phyloP scores from a whole-genome alignment of 169 alveolate species.

The Plasmodium vinckei region DNA sequence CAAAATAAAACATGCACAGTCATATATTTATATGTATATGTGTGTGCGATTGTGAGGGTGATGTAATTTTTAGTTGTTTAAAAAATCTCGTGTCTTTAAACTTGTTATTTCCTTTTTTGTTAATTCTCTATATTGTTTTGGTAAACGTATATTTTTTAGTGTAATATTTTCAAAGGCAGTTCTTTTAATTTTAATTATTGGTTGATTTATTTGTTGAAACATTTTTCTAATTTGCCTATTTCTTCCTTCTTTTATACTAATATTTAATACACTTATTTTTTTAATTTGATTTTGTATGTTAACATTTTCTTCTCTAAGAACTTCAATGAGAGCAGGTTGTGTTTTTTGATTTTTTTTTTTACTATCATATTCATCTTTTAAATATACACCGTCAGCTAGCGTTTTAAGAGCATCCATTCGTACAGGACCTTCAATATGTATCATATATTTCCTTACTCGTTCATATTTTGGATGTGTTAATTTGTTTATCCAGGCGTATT shows the following conservation, averaged over 20 bases:
- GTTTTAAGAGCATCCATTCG: constrained; percentile 55
- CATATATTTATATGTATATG: neutral
- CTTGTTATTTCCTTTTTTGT: constrained; percentile 31
- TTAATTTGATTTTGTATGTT: constrained; percentile 54
- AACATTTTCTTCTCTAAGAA: constrained; percentile 60
- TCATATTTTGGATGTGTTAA: constrained; percentile 73
- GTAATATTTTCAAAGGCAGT: constrained; percentile 75
- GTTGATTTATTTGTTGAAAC: constrained; percentile 76
- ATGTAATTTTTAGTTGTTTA: neutral
- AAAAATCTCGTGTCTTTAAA: constrained; percentile 43
- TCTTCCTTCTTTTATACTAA: constrained; percentile 76
- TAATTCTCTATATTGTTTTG: constrained; percentile 71
- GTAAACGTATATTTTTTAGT: constrained; percentile 45
- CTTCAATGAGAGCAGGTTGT: constrained; percentile 75
- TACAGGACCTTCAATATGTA: constrained; percentile 66
- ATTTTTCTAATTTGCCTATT: constrained; percentile 73
- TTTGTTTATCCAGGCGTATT: constrained; percentile 63
- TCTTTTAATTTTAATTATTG: constrained; percentile 71
- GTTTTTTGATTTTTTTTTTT: constrained; percentile 30
- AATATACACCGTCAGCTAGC: constrained; percentile 61
- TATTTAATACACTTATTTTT: constrained; percentile 48
- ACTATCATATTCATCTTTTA: constrained; percentile 18
- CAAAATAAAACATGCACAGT: no score
- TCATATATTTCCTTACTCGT: constrained; percentile 63
- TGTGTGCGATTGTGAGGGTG: neutral